Evolutionary conservation across 257 asterid species (phyloP).

Genomic region (Lantana camara): DNA sequence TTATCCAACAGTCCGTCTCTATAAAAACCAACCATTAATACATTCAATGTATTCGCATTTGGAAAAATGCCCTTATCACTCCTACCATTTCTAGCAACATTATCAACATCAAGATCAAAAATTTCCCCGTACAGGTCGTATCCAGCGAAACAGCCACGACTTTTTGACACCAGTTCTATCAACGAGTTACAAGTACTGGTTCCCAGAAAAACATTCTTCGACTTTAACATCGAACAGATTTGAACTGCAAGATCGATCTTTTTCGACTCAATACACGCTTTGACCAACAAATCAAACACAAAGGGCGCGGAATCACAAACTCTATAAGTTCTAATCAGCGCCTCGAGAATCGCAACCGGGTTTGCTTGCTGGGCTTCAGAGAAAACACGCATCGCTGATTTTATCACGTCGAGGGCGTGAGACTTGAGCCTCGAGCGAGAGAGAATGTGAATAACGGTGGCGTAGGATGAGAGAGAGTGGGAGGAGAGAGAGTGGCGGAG

Average conservation of each 20-base stretch:
- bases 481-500: conserved; percentile 60
- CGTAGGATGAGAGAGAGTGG: conserved; percentile 68
- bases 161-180: conserved; percentile 66
- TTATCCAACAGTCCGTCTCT: conserved; percentile 70
- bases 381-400: conserved; percentile 60
- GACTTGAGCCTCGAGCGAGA: conserved; percentile 65
- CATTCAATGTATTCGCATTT: conserved; percentile 53
- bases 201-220: conserved; percentile 50
- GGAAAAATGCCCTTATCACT: conserved; percentile 33
- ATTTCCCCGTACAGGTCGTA: conserved; percentile 60
- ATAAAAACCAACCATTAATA: conserved; percentile 68
- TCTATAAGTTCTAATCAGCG: conserved; percentile 63
- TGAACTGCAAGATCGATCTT: conserved; percentile 58
- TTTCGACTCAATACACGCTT: conserved; percentile 73
- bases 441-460: conserved; percentile 73
- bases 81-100: conserved; percentile 14
- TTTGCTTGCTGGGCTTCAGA: conserved; percentile 33
- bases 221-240: conserved; percentile 52
- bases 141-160: conserved; percentile 60
- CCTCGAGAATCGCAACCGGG: conserved; percentile 51
- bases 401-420: conserved; percentile 55
- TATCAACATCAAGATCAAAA: conserved; percentile 37
- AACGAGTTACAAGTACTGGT: conserved; percentile 58
- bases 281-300: conserved; percentile 75
- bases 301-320: conserved; percentile 86